These are phyloP conservation scores for Tuber calosporum DNA, from an alignment of 495 filamentous ascomycete genomes.

Conservation along the genomic window DNA sequence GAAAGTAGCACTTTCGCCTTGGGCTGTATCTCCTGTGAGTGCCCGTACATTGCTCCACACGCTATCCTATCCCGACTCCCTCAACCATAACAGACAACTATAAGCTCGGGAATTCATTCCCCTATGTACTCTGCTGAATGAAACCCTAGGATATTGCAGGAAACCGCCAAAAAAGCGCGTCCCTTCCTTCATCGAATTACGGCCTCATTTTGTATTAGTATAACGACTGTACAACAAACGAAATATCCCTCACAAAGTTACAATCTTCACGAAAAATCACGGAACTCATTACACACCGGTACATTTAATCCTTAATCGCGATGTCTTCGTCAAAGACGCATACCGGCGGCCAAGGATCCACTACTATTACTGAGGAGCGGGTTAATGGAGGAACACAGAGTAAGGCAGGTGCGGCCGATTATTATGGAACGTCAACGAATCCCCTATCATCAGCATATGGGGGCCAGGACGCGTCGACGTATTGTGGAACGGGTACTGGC, in stretches of 20 bases:
- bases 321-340: slow-evolving; percentile 17
- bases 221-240: slow-evolving; percentile 20
- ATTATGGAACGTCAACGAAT: slow-evolving; percentile 25
- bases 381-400: slow-evolving; percentile 4
- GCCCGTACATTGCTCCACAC: not conserved
- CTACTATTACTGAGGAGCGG: slow-evolving; percentile 4
- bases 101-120: slow-evolving; percentile 4
- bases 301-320: slow-evolving; percentile 21
- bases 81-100: not conserved
- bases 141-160: not conserved
- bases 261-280: slow-evolving; percentile 14
- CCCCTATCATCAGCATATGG: slow-evolving; percentile 23
- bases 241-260: not conserved
- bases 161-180: not conserved
- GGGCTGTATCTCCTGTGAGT: slow-evolving; percentile 1
- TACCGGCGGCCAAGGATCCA: not conserved
- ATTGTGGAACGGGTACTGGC: slow-evolving; percentile 11
- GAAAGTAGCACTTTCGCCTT: not conserved
- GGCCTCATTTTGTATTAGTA: slow-evolving; percentile 20
- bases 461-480: slow-evolving; percentile 13
- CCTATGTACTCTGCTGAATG: slow-evolving; percentile 8
- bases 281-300: slow-evolving; percentile 2
- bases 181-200: not conserved
- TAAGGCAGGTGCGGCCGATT: slow-evolving; percentile 21
- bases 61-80: slow-evolving; percentile 5